phyloP scores from a whole-genome alignment of 345 rosid species.

The Populus ilicifolia region DNA sequence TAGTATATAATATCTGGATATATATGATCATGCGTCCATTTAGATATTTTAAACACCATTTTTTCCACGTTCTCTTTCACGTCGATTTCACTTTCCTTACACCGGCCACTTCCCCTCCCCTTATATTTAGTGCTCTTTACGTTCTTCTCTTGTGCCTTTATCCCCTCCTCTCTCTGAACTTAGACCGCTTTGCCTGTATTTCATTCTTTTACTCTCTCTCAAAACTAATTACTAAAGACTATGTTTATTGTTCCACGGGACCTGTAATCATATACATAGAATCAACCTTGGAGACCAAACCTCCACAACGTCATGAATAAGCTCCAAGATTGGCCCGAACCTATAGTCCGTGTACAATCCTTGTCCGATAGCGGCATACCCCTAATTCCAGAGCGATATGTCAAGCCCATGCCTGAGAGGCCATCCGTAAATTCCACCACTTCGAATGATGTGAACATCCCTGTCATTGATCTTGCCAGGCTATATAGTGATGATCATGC shows the following conservation, averaged over 20 bases:
- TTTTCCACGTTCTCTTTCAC: slow-evolving; percentile 36
- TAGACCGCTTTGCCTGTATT: neutral
- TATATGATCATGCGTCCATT: neutral
- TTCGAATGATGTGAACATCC: slow-evolving; percentile 42
- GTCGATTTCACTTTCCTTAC: slow-evolving; percentile 24
- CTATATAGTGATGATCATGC: slow-evolving; percentile 25
- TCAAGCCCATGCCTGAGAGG: slow-evolving; percentile 63
- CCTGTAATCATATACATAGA: neutral
- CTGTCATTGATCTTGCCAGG: slow-evolving; percentile 63
- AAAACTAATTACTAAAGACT: neutral
- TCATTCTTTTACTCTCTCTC: neutral
- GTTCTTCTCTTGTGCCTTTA: neutral
- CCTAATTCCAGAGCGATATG: slow-evolving; percentile 62
- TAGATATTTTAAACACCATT: slow-evolving; percentile 11
- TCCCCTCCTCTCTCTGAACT: neutral
- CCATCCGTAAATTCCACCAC: slow-evolving; percentile 30
- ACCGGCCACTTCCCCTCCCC: slow-evolving; percentile 6
- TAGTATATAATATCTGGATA: neutral
- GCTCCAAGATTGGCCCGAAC: slow-evolving; percentile 89
- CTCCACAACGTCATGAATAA: slow-evolving; percentile 25
- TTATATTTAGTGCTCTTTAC: slow-evolving; percentile 23
- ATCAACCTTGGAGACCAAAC: slow-evolving; percentile 6
- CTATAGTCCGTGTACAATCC: slow-evolving; percentile 85
- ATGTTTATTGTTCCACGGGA: neutral
- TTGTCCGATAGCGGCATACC: slow-evolving; percentile 51